Percentiles rank a stretch among this genome's conserved stretches.
phyloP scores from a whole-genome alignment of 768 basidiomycete genomes.

The Chlorophyllum brunneum region DNA sequence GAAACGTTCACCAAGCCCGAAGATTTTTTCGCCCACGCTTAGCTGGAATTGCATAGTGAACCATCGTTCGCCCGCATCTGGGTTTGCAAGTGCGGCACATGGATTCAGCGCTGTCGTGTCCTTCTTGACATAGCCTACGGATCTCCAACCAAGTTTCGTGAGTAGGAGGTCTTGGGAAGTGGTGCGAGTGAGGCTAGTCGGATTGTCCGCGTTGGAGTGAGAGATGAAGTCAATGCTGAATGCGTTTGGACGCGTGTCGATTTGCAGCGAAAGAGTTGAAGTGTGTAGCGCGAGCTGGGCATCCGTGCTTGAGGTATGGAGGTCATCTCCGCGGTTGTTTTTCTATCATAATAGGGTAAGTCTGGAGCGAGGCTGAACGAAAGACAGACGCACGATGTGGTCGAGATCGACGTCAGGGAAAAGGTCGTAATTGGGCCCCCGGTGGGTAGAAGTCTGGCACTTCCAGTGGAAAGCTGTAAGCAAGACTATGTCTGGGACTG shows the following conservation, averaged over 20 bases:
- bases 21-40: constrained; percentile 39
- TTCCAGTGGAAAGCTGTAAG: constrained; percentile 30
- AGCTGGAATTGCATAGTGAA: constrained; percentile 34
- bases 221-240: constrained; percentile 27
- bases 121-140: constrained; percentile 26
- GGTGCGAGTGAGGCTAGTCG: constrained; percentile 17
- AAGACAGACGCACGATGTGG: constrained; percentile 14
- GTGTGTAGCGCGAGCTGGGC: constrained; percentile 21
- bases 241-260: constrained; percentile 23
- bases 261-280: constrained; percentile 22
- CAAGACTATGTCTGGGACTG: constrained; percentile 27
- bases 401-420: constrained; percentile 24
- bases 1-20: constrained; percentile 45
- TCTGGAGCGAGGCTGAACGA: not conserved
- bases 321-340: constrained; percentile 15
- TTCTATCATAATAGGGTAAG: not conserved
- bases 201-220: constrained; percentile 16
- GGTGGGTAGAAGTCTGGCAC: constrained; percentile 16
- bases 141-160: constrained; percentile 28
- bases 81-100: constrained; percentile 19
- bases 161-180: constrained; percentile 21
- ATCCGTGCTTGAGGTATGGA: constrained; percentile 19
- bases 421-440: constrained; percentile 26
- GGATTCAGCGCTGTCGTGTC: constrained; percentile 19
- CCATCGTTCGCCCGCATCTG: constrained; percentile 22